Evolutionary conservation across 257 asterid genomes (phyloP).

Genomic region (Dorcoceras hygrometricum): DNA sequence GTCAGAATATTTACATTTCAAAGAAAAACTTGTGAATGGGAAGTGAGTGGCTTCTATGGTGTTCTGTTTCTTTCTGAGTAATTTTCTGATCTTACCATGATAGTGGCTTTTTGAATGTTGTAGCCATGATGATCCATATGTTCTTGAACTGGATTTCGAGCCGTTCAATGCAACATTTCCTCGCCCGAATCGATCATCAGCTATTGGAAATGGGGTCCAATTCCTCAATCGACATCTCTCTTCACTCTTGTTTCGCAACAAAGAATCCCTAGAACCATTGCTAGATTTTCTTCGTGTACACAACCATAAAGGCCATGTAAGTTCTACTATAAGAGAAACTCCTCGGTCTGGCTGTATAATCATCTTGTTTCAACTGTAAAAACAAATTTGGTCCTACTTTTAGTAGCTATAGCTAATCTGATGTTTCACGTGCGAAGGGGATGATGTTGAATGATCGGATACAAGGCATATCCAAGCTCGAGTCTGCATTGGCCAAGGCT

Average conservation of each 20-base stretch:
- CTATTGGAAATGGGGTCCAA: conserved; percentile 95
- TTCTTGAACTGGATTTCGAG: conserved; percentile 96
- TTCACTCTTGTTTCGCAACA: conserved; percentile 84
- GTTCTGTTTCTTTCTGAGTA: conserved; percentile 10
- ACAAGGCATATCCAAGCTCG: conserved; percentile 72
- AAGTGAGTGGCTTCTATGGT: conserved; percentile 47
- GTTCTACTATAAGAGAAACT: conserved; percentile 22
- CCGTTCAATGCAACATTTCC: conserved; percentile 92
- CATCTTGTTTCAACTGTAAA: conserved; percentile 12
- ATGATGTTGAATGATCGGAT: conserved; percentile 92
- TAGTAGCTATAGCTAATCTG: conserved; percentile 10
- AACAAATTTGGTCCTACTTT: not conserved
- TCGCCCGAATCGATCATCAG: conserved; percentile 84
- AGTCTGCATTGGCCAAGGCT: conserved; percentile 67
- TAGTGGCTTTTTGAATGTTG: conserved; percentile 20
- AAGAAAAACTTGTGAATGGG: conserved; percentile 90
- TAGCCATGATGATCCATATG: conserved; percentile 52
- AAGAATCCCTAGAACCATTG: conserved; percentile 83
- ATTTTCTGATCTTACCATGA: conserved; percentile 3
- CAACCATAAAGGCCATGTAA: conserved; percentile 81
- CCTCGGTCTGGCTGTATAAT: not conserved
- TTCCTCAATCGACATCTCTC: conserved; percentile 97
- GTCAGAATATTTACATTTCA: conserved; percentile 78
- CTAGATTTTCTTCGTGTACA: conserved; percentile 89
- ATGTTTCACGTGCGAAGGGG: conserved; percentile 37